Percentiles rank a stretch among this genome's conserved stretches.
phyloP scores from a whole-genome alignment of 2,329 filamentous ascomycete genomes.

The Xylariomycetidae sp. region DNA sequence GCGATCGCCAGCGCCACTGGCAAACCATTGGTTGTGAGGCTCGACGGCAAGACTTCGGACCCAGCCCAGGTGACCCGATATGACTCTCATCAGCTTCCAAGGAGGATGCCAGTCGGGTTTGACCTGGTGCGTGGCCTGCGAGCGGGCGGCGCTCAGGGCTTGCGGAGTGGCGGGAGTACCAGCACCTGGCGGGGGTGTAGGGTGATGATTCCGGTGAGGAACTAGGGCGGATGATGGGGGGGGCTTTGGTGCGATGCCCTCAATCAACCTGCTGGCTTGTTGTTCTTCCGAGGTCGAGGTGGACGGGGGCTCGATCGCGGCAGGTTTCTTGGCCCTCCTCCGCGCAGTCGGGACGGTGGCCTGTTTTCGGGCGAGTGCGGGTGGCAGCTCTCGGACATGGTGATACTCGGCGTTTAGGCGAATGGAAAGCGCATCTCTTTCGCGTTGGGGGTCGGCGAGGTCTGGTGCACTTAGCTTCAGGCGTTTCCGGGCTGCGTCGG shows the following conservation, averaged over 20 bases:
- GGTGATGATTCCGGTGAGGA: constrained; percentile 26
- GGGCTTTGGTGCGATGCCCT: constrained; percentile 42
- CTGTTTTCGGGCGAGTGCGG: constrained; percentile 31
- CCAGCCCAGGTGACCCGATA: constrained; percentile 95
- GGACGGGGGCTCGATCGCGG: constrained; percentile 17
- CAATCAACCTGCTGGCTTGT: constrained; percentile 62
- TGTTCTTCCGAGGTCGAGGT: constrained; percentile 28
- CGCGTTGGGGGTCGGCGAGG: constrained; percentile 18
- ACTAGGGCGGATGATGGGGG: constrained; percentile 33
- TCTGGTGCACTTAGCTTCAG: constrained; percentile 20
- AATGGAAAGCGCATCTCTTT: constrained; percentile 25
- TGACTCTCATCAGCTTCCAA: constrained; percentile 97
- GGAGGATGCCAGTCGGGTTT: constrained; percentile 96
- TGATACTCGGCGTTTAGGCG: constrained; percentile 29
- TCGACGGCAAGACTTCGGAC: constrained; percentile 86
- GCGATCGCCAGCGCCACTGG: constrained; percentile 87
- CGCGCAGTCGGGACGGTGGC: constrained; percentile 24
- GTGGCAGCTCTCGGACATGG: constrained; percentile 23
- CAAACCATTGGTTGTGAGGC: constrained; percentile 97
- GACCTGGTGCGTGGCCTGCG: constrained; percentile 39
- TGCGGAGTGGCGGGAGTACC: constrained; percentile 16
- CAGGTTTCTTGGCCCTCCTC: constrained; percentile 22
- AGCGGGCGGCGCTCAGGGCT: constrained; percentile 26
- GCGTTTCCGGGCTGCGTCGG: constrained; percentile 22
- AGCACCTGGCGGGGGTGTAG: too few species aligned